Evolutionary conservation across 257 asterid genomes (phyloP).

Genomic region (Craterostigma plantagineum): DNA sequence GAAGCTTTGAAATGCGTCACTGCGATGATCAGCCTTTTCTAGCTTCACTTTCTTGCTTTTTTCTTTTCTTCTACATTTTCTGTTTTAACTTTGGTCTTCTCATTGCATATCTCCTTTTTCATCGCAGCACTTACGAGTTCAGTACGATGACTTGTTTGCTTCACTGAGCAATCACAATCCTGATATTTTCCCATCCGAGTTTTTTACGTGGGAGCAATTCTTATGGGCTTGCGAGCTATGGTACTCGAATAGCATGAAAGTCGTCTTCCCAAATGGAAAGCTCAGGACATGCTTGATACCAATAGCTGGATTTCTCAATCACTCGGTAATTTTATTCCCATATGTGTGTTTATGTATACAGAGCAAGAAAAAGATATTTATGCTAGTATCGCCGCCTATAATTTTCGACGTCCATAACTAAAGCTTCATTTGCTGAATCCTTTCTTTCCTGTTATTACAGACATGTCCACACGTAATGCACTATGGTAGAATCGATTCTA

Average conservation of each 20-base stretch:
- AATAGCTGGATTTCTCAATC: slow-evolving; percentile 84
- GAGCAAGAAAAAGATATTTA: neutral
- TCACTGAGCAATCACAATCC: slow-evolving; percentile 37
- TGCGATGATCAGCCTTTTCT: no score
- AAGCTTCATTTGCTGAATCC: no score
- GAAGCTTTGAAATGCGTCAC: no score
- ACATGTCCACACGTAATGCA: slow-evolving; percentile 63
- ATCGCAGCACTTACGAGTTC: slow-evolving; percentile 71
- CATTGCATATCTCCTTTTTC: neutral
- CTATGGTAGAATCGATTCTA: slow-evolving; percentile 60
- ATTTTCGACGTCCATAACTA: no score
- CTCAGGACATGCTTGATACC: slow-evolving; percentile 82
- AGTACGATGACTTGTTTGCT: slow-evolving; percentile 65
- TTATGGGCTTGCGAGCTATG: slow-evolving; percentile 98
- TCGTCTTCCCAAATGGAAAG: slow-evolving; percentile 63
- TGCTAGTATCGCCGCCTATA: no score
- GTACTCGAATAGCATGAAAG: slow-evolving; percentile 92
- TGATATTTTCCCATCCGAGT: slow-evolving; percentile 50
- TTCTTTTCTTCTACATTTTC: neutral
- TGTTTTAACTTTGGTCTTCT: neutral
- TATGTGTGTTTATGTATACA: neutral
- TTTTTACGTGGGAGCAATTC: slow-evolving; percentile 73
- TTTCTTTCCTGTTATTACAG: slow-evolving; percentile 20
- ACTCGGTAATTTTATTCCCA: slow-evolving; percentile 40
- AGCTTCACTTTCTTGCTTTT: no score